These are phyloP conservation scores for Citrullus colocynthis DNA, from an alignment of 306 rosid genomes.

Conservation along the genomic window DNA sequence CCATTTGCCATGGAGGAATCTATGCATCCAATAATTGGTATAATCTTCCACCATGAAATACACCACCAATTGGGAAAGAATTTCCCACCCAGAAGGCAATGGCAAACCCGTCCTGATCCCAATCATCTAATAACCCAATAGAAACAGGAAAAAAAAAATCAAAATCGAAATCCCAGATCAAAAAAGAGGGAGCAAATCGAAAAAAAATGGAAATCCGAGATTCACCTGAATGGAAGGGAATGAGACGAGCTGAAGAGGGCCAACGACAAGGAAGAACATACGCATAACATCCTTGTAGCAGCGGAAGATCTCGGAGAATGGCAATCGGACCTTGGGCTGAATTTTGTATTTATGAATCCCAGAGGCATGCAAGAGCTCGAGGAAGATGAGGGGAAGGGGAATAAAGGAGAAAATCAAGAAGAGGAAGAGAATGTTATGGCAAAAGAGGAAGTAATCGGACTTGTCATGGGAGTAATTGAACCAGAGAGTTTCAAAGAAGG, in stretches of 20 bases:
- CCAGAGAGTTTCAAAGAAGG: slow-evolving; percentile 56
- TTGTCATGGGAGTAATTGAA: slow-evolving; percentile 59
- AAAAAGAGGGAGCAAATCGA: neutral
- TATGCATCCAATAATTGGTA: slow-evolving; percentile 67
- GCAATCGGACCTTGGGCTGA: slow-evolving; percentile 45
- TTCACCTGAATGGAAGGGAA: slow-evolving; percentile 56
- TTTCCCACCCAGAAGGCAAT: slow-evolving; percentile 74
- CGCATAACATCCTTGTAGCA: slow-evolving; percentile 65
- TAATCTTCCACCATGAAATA: slow-evolving; percentile 70
- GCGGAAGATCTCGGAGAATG: slow-evolving; percentile 34
- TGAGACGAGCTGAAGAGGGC: slow-evolving; percentile 64
- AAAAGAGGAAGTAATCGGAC: slow-evolving; percentile 61
- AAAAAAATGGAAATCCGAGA: neutral
- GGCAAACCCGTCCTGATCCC: slow-evolving; percentile 64
- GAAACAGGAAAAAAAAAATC: neutral
- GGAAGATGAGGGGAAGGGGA: slow-evolving; percentile 46
- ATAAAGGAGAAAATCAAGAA: slow-evolving; percentile 43
- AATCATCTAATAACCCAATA: slow-evolving; percentile 27
- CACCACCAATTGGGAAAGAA: slow-evolving; percentile 41
- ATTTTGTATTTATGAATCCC: slow-evolving; percentile 50
- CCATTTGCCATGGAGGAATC: slow-evolving; percentile 62
- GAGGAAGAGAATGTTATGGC: slow-evolving; percentile 64
- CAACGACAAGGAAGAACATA: slow-evolving; percentile 56
- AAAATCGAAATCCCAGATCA: neutral
- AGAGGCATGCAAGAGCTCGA: slow-evolving; percentile 33